Conservation (phyloP, 305 asterid genomes). For the Rubia balearica region DNA sequence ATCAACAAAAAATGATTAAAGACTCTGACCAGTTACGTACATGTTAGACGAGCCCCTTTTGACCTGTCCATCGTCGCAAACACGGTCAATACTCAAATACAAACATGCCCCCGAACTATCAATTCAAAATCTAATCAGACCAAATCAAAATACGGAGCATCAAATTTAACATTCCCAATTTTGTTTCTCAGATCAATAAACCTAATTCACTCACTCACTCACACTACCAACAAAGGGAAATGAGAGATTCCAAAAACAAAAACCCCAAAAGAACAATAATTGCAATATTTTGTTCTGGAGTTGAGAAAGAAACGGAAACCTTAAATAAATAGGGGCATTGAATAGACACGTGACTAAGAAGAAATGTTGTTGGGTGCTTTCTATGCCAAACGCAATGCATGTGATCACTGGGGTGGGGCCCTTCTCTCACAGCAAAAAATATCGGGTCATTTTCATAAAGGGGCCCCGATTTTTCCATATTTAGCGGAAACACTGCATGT, state of each 20-base stretch:
- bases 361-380: slow-evolving; percentile 26
- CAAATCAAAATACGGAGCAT: no score
- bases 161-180: no score
- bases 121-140: no score
- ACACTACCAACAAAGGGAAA: background rate
- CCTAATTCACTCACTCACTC: no score
- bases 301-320: slow-evolving; percentile 12
- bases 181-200: no score
- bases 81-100: no score
- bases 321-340: slow-evolving; percentile 17
- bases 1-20: no score
- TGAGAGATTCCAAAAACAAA: background rate
- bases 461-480: background rate
- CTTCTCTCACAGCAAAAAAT: no score
- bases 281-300: background rate
- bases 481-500: background rate
- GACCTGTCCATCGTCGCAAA: no score
- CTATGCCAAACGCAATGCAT: slow-evolving; percentile 24
- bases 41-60: no score
- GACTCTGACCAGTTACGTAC: no score
- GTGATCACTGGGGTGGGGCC: slow-evolving; percentile 25
- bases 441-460: background rate
- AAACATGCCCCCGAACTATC: no score
- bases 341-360: slow-evolving; percentile 28
- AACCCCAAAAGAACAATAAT: background rate